phyloP scores from a whole-genome alignment of 805 yeast species.

The Spathaspora gorwiae region DNA sequence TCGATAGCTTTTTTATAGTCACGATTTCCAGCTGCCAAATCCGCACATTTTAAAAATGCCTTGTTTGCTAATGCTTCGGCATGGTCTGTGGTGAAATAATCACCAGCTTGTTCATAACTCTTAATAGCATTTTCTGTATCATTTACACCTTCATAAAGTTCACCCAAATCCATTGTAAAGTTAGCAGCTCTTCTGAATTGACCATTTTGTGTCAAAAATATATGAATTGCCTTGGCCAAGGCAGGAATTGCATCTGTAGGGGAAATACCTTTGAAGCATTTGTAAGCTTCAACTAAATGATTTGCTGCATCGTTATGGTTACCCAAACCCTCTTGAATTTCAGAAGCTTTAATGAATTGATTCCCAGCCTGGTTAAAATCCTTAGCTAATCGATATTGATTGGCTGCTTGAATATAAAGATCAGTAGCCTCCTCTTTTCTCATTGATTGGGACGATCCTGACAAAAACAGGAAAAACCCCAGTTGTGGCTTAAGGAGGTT shows the following conservation, averaged over 20 bases:
- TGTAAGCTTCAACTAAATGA: constrained; percentile 84
- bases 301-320: constrained; percentile 89
- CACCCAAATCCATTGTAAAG: constrained; percentile 87
- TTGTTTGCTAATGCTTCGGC: constrained; percentile 89
- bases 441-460: constrained; percentile 59
- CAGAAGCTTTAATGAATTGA: constrained; percentile 83
- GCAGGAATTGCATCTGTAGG: constrained; percentile 76
- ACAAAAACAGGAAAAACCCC: constrained; percentile 61
- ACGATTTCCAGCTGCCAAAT: constrained; percentile 66
- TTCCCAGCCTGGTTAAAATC: constrained; percentile 73
- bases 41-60: constrained; percentile 85
- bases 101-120: constrained; percentile 90
- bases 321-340: constrained; percentile 66
- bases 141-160: constrained; percentile 68
- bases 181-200: constrained; percentile 96
- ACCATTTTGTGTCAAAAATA: constrained; percentile 79
- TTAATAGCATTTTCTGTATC: constrained; percentile 66
- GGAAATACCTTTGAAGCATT: constrained; percentile 70
- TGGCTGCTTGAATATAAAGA: constrained; percentile 88
- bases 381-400: constrained; percentile 71
- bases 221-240: constrained; percentile 69
- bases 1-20: constrained; percentile 64
- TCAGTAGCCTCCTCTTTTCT: constrained; percentile 92
- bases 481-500: constrained; percentile 52
- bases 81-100: constrained; percentile 90